Conservation (phyloP, 140 eudicot genomes). For the Bidens hawaiensis region DNA sequence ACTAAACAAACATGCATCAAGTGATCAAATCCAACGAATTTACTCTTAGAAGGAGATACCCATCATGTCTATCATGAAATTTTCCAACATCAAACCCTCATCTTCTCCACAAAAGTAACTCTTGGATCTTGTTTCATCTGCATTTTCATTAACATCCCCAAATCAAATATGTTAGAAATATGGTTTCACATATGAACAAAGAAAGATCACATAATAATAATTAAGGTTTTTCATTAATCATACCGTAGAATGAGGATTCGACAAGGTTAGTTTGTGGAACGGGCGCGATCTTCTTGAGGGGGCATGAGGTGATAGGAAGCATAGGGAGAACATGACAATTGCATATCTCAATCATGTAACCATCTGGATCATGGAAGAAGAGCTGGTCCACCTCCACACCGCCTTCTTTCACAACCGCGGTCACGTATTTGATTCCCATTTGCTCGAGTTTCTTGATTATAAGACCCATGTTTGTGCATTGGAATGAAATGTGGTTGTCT, state of each 20-base stretch:
- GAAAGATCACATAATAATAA: neutral
- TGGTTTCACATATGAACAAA: neutral
- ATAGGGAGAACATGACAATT: conserved; percentile 81
- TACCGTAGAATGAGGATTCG: conserved; percentile 38
- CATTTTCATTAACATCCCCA: conserved; percentile 15
- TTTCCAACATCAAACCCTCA: conserved; percentile 62
- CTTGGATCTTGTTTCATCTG: conserved; percentile 31
- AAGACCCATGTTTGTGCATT: conserved; percentile 56
- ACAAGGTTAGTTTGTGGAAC: conserved; percentile 2
- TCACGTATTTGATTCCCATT: conserved; percentile 53
- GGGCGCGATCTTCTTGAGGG: conserved; percentile 33
- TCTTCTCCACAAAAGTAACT: conserved; percentile 41
- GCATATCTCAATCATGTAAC: conserved; percentile 93
- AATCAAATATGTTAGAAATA: neutral
- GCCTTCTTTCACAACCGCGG: conserved; percentile 72
- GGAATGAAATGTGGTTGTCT: conserved; percentile 83
- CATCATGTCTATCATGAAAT: conserved; percentile 61
- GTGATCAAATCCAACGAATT: neutral
- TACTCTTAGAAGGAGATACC: conserved; percentile 45
- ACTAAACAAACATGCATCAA: neutral
- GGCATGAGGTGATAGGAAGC: conserved; percentile 66
- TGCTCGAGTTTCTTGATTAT: conserved; percentile 41
- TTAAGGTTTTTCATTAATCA: too few species aligned
- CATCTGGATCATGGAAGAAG: conserved; percentile 91
- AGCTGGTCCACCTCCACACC: conserved; percentile 76